A percentile compares a stretch with the other conserved stretches of the same genome.
phyloP scores from a whole-genome alignment of 768 basidiomycete species.

The Termitomyces sp. region DNA sequence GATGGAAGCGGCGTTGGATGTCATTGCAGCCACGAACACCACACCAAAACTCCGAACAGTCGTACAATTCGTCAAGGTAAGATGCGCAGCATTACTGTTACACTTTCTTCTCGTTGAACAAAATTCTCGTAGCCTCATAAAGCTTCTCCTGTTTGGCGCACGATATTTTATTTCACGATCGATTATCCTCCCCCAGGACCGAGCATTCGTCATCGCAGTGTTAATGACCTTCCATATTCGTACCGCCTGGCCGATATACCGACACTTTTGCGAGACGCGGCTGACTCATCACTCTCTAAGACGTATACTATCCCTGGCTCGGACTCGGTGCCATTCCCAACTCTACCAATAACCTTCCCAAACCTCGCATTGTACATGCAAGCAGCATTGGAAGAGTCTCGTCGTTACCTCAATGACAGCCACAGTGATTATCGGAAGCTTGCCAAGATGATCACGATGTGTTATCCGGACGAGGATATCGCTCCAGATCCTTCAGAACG shows the following conservation, averaged over 20 bases:
- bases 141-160: conserved; percentile 59
- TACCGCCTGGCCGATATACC: conserved; percentile 59
- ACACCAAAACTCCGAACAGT: conserved; percentile 65
- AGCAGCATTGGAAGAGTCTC: conserved; percentile 62
- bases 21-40: conserved; percentile 49
- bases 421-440: conserved; percentile 59
- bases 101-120: background rate
- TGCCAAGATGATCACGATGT: conserved; percentile 61
- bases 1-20: conserved; percentile 67
- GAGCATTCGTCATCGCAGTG: conserved; percentile 38
- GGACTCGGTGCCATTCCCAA: conserved; percentile 54
- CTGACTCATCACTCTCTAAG: conserved; percentile 60
- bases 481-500: conserved; percentile 25
- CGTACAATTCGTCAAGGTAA: conserved; percentile 73
- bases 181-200: conserved; percentile 57
- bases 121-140: conserved; percentile 48
- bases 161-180: conserved; percentile 71
- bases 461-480: conserved; percentile 47
- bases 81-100: conserved; percentile 9
- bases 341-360: conserved; percentile 70
- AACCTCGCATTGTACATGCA: conserved; percentile 73
- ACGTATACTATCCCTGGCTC: conserved; percentile 68
- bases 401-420: conserved; percentile 53
- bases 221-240: conserved; percentile 66
- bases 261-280: conserved; percentile 54